These are phyloP conservation scores for Phycomyces blakesleeanus DNA, from an alignment of 192 early-diverging fungal genomes.

Conservation along the genomic window DNA sequence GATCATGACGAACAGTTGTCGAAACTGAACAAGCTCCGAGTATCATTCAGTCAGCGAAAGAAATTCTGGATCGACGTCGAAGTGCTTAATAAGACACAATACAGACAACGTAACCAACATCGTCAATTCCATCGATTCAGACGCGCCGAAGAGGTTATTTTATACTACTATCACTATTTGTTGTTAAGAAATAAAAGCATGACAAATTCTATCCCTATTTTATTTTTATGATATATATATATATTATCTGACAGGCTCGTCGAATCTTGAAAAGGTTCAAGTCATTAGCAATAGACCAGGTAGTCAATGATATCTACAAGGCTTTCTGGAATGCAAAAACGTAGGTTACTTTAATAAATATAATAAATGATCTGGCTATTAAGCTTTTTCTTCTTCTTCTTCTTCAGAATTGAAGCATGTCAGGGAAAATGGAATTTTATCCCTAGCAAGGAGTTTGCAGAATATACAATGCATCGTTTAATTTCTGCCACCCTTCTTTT, in stretches of 20 bases:
- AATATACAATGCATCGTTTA: slow-evolving; percentile 23
- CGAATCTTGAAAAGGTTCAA: slow-evolving; percentile 30
- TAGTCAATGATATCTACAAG: slow-evolving; percentile 10
- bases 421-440: slow-evolving; percentile 10
- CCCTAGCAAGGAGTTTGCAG: slow-evolving; percentile 18
- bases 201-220: no score
- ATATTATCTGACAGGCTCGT: slow-evolving; percentile 17
- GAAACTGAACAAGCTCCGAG: not conserved
- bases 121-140: slow-evolving; percentile 26
- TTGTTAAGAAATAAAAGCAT: not conserved
- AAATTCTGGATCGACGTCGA: slow-evolving; percentile 30
- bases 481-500: slow-evolving; percentile 22
- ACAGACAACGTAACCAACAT: slow-evolving; percentile 33
- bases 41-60: not conserved
- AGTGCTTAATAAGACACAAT: slow-evolving; percentile 20
- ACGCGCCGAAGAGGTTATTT: slow-evolving; percentile 18
- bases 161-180: not conserved
- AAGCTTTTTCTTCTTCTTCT: not conserved
- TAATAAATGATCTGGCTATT: not conserved
- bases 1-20: slow-evolving; percentile 9
- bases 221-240: no score
- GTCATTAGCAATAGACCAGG: slow-evolving; percentile 5
- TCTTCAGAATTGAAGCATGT: slow-evolving; percentile 5
- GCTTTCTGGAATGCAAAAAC: slow-evolving; percentile 23
- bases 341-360: not conserved